Percentiles rank a stretch among this genome's conserved stretches.
phyloP scores from a whole-genome alignment of 768 basidiomycete genomes.

The Filobasidium wieringae region DNA sequence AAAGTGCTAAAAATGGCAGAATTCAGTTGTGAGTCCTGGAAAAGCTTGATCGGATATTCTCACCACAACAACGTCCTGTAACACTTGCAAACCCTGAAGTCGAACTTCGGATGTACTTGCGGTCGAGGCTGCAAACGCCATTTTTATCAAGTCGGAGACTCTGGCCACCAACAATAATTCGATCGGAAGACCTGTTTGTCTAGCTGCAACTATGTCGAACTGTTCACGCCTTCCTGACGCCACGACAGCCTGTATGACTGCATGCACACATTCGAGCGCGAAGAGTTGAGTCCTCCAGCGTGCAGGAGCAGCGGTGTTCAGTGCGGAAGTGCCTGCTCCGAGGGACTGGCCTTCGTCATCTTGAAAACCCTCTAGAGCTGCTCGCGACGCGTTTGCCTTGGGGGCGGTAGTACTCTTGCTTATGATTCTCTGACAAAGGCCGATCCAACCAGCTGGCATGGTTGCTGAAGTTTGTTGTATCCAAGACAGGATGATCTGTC shows the following conservation, averaged over 20 bases:
- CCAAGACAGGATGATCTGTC: conserved; percentile 88
- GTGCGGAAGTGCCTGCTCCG: conserved; percentile 10
- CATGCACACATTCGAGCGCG: conserved; percentile 80
- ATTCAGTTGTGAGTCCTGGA: not conserved
- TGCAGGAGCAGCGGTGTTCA: conserved; percentile 41
- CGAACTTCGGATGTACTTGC: conserved; percentile 94
- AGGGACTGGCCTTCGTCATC: conserved; percentile 95
- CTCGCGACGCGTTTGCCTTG: conserved; percentile 7
- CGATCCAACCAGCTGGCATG: conserved; percentile 95
- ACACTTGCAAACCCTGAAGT: conserved; percentile 73
- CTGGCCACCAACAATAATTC: conserved; percentile 65
- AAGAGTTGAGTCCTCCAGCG: conserved; percentile 96
- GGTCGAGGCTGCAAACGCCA: conserved; percentile 95
- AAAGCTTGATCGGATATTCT: conserved; percentile 2
- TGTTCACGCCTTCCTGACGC: conserved; percentile 69
- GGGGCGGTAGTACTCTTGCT: conserved; percentile 69
- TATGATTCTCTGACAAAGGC: conserved; percentile 95
- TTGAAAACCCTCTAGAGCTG: conserved; percentile 39
- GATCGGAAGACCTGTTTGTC: conserved; percentile 47
- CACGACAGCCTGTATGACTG: conserved; percentile 65
- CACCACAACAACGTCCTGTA: conserved; percentile 86
- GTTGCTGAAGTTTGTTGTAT: conserved; percentile 83
- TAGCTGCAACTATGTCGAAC: conserved; percentile 63
- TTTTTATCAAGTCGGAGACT: conserved; percentile 84
- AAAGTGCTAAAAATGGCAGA: conserved; percentile 55